Base-by-base conservation (phyloP, 1,284 basidiomycete genomes). In the Trichosporon faecale region DNA sequence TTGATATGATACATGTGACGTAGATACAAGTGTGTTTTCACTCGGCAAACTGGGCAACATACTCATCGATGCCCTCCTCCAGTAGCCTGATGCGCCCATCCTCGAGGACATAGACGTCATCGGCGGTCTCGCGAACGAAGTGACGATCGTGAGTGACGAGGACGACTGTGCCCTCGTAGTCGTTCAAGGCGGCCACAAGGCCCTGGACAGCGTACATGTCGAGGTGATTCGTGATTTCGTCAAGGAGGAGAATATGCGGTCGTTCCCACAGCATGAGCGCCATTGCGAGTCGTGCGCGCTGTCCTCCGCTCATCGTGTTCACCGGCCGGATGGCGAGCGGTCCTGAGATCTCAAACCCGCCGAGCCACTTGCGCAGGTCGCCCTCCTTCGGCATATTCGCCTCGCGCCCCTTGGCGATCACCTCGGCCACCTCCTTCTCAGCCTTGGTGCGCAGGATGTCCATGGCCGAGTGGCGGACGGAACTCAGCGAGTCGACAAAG, bases 221-320 rank as follows among this genome's bases (percentile, higher is more conserved):
- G 44, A 91, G 82, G 81, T 92, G 90, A 21, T 90, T 90, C 27
- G 90, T 89, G 16, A 89, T 87, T 78, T 91, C 90, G 76, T 91
- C 89, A 8, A 91, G 81, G 2, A 90, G 84, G 71, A 84, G 71
- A 0, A 84, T 70, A 49, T 80, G 75, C 1, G 83, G 84, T 1
- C 76, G 76, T 6, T 74, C 68, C 61, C 75, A 80, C 18, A 84
- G 72, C 63, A 84, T 72, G 46, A 80, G 44, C 0, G 80, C 78
- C 21, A 84, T 75, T 0, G 81, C 81, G 12, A 82, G 75, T 4
- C 84, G 79, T 8, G 84, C 83, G 78, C 89, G 88, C 75, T 91
- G 89, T 7, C 89, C 72, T 3, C 72, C 72, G 2, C 40, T 55
- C 35, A 73, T 66, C 8, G 70, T 68, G 52, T 69, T 65, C 16